A percentile compares a stretch with the other conserved stretches of the same genome.
Conservation (phyloP, 331 rosid species). For the Ulmus americana region DNA sequence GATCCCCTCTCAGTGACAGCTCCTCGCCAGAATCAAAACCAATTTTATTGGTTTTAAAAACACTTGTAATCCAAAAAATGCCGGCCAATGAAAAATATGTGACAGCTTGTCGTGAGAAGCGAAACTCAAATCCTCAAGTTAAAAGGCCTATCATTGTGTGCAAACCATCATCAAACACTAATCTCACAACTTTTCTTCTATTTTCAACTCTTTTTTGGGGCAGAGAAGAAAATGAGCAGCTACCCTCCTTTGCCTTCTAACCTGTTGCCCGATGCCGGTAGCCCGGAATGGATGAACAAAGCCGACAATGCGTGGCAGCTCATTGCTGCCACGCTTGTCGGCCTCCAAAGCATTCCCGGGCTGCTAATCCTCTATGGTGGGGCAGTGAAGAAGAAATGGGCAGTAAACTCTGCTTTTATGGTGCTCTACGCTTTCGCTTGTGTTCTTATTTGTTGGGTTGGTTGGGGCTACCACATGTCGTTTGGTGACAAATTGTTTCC, state of each 20-base stretch:
- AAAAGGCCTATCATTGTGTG: conserved; percentile 11
- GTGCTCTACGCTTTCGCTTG: conserved; percentile 28
- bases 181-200: not conserved
- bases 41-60: not conserved
- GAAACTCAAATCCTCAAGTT: conserved; percentile 7
- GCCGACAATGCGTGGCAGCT: conserved; percentile 39
- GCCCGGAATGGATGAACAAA: conserved; percentile 31
- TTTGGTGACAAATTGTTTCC: conserved; percentile 20
- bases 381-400: conserved; percentile 38
- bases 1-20: not conserved
- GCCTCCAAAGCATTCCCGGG: conserved; percentile 31
- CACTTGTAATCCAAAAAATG: not conserved
- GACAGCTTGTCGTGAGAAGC: conserved; percentile 34
- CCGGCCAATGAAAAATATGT: conserved; percentile 12
- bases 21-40: not conserved
- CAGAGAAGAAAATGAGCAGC: conserved; percentile 7
- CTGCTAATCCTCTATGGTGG: conserved; percentile 30
- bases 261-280: not conserved
- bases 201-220: not conserved
- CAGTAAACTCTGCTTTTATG: conserved; percentile 34
- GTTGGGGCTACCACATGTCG: conserved; percentile 28
- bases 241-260: conserved; percentile 13
- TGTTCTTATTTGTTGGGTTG: conserved; percentile 32
- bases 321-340: conserved; percentile 27
- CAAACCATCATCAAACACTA: not conserved